phyloP scores from a whole-genome alignment of 2,329 filamentous ascomycete species.

The Penicillium sp. region DNA sequence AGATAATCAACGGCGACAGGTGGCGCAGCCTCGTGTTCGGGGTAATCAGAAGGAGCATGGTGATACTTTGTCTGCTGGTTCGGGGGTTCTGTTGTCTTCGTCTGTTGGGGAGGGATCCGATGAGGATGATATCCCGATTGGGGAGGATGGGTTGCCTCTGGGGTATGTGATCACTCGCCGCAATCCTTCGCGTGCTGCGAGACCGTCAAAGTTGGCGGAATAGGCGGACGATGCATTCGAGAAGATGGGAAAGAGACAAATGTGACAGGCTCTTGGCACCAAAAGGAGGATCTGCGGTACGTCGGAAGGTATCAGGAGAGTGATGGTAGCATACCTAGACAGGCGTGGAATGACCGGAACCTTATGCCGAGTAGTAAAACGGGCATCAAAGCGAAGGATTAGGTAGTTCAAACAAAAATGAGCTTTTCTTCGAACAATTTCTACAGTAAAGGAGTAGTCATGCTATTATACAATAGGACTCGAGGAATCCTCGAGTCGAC shows the following conservation, averaged over 20 bases:
- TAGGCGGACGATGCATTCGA: neutral
- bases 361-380: neutral
- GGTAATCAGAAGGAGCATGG: too few species aligned
- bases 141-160: slow-evolving; percentile 1
- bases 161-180: slow-evolving; percentile 9
- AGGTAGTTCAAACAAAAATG: slow-evolving; percentile 4
- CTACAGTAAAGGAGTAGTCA: neutral
- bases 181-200: slow-evolving; percentile 14
- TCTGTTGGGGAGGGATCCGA: neutral
- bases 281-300: neutral
- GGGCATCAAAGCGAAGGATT: neutral
- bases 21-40: neutral
- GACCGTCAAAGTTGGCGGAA: slow-evolving; percentile 9
- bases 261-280: neutral
- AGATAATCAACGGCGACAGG: neutral
- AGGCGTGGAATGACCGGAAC: neutral
- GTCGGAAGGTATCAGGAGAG: neutral
- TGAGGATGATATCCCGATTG: neutral
- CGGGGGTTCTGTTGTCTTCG: neutral
- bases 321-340: too few species aligned
- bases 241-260: neutral
- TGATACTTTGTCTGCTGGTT: neutral
- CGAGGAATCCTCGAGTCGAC: neutral
- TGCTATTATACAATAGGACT: slow-evolving; percentile 23
- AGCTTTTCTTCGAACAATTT: neutral